phyloP scores from a whole-genome alignment of 1,284 basidiomycete genomes.

The Cryptococcus jaspeensis region DNA sequence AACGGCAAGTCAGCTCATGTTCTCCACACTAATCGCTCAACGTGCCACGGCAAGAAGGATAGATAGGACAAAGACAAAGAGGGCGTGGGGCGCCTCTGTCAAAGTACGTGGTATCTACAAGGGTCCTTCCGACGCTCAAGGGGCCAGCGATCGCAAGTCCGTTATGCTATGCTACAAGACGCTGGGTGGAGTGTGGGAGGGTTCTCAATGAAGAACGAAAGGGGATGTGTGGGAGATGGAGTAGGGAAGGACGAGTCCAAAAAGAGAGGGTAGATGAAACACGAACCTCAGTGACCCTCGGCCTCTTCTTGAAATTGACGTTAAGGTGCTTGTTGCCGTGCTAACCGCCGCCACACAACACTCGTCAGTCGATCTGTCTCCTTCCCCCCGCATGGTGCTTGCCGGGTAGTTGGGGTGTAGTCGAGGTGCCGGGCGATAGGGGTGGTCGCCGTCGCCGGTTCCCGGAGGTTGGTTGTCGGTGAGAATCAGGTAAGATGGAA shows the following conservation, averaged over 20 bases:
- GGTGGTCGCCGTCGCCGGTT: neutral
- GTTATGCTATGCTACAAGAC: slow-evolving; percentile 3
- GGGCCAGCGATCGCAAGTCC: slow-evolving; percentile 26
- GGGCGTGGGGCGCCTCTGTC: neutral
- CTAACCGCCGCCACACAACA: slow-evolving; percentile 52
- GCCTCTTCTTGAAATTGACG: slow-evolving; percentile 85
- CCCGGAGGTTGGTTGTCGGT: no score
- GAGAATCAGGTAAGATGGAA: neutral
- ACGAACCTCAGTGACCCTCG: slow-evolving; percentile 89
- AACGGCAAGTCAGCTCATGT: slow-evolving; percentile 1
- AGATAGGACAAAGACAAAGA: neutral
- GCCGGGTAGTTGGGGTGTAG: neutral
- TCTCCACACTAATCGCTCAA: neutral
- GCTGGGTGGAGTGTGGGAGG: neutral
- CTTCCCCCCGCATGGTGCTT: neutral
- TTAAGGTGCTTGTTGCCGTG: slow-evolving; percentile 89
- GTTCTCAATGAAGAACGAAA: neutral
- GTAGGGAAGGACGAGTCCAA: slow-evolving; percentile 1
- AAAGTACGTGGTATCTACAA: slow-evolving; percentile 1
- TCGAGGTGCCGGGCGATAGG: neutral
- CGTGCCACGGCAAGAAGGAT: neutral
- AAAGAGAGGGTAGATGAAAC: slow-evolving; percentile 1
- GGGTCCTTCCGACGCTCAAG: slow-evolving; percentile 24
- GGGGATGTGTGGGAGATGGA: neutral
- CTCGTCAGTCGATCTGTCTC: slow-evolving; percentile 2